phyloP scores from a whole-genome alignment of 2,329 filamentous ascomycete genomes.

The Pestalotiopsis sp. region DNA sequence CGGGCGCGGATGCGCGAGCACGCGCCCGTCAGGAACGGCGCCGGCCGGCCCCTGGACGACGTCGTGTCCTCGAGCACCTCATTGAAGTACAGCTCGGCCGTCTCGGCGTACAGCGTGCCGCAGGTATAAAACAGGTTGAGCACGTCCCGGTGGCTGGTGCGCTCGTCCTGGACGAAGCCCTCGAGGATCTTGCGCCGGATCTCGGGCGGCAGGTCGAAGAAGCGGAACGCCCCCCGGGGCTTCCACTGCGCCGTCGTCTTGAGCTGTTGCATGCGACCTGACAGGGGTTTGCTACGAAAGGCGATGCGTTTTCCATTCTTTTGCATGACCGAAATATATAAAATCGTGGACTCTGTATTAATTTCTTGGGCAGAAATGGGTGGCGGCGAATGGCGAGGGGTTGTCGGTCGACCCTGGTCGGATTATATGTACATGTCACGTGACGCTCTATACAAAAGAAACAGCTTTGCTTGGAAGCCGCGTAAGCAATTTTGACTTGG shows the following conservation, averaged over 20 bases:
- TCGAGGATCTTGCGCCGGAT: slow-evolving; percentile 25
- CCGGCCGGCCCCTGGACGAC: slow-evolving; percentile 15
- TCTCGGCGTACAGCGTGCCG: slow-evolving; percentile 25
- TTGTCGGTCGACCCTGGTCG: too few relatives aligned
- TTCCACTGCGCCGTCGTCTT: background rate
- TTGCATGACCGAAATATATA: background rate
- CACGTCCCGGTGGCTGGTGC: slow-evolving; percentile 17
- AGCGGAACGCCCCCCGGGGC: slow-evolving; percentile 24
- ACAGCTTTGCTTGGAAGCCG: too few relatives aligned
- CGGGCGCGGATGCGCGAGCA: slow-evolving; percentile 24
- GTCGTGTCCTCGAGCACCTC: slow-evolving; percentile 26
- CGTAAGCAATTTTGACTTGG: too few relatives aligned
- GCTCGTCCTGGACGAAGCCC: slow-evolving; percentile 18
- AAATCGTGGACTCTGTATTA: too few relatives aligned
- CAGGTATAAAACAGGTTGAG: slow-evolving; percentile 26
- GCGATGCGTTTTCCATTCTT: background rate
- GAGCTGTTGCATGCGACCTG: background rate
- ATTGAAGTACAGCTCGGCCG: slow-evolving; percentile 28
- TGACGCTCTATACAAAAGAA: too few relatives aligned
- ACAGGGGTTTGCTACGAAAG: slow-evolving; percentile 10
- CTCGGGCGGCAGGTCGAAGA: slow-evolving; percentile 31
- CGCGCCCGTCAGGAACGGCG: slow-evolving; percentile 22
- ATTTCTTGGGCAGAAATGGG: too few relatives aligned
- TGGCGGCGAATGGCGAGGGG: too few relatives aligned
- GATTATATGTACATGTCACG: too few relatives aligned